A percentile compares a stretch with the other conserved stretches of the same genome.
phyloP scores from a whole-genome alignment of 768 basidiomycete genomes.

The Suillus clintonianus region DNA sequence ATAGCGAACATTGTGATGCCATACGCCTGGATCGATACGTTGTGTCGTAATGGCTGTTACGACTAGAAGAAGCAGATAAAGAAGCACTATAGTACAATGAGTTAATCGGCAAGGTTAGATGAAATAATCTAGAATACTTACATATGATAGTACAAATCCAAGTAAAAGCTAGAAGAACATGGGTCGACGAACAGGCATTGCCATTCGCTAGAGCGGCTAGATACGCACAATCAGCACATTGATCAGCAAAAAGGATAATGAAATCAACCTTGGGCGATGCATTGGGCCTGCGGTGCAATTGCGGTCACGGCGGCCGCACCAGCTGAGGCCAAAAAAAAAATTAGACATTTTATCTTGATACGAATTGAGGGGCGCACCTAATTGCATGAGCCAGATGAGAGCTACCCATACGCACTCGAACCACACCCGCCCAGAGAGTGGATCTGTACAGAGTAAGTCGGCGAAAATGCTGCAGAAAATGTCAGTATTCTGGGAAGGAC shows the following conservation, averaged over 20 bases:
- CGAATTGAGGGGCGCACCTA: constrained; percentile 46
- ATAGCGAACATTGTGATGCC: constrained; percentile 50
- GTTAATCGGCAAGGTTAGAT: constrained; percentile 3
- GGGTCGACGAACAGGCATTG: constrained; percentile 51
- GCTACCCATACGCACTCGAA: constrained; percentile 68
- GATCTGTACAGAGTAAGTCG: constrained; percentile 53
- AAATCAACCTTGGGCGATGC: constrained; percentile 31
- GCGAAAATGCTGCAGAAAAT: constrained; percentile 48
- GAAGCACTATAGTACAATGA: constrained; percentile 48
- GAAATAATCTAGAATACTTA: constrained; percentile 29
- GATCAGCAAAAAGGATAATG: not conserved
- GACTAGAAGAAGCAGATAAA: constrained; percentile 55
- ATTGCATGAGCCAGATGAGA: constrained; percentile 56
- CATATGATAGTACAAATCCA: constrained; percentile 50
- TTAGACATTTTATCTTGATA: not conserved
- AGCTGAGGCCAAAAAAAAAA: constrained; percentile 42
- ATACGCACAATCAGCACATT: not conserved
- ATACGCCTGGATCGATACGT: constrained; percentile 49
- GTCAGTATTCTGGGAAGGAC: constrained; percentile 3
- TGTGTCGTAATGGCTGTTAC: constrained; percentile 44
- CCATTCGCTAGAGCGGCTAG: constrained; percentile 1
- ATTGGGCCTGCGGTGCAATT: constrained; percentile 37
- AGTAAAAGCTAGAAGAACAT: constrained; percentile 58
- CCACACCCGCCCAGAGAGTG: constrained; percentile 64
- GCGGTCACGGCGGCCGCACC: constrained; percentile 53